These are phyloP conservation scores for Delphinella strobiligena DNA, from an alignment of 2,329 filamentous ascomycete genomes.

Conservation along the genomic window DNA sequence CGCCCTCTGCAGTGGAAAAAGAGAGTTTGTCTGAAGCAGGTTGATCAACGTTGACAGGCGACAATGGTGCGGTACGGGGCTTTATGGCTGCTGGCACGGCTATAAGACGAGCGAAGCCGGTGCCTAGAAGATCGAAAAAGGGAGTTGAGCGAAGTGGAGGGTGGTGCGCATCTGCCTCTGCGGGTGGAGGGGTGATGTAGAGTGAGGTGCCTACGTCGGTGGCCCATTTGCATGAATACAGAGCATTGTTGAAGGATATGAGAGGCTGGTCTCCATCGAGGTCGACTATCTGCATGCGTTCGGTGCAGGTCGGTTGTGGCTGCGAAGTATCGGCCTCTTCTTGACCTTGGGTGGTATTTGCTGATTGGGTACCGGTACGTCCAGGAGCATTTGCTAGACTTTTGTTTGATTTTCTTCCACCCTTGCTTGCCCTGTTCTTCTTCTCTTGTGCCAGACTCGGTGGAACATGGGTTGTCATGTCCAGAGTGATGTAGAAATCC, in stretches of 20 bases:
- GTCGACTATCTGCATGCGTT: slow-evolving; percentile 62
- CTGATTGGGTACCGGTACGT: not conserved
- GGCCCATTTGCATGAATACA: slow-evolving; percentile 73
- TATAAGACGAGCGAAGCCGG: slow-evolving; percentile 56
- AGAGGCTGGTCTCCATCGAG: slow-evolving; percentile 66
- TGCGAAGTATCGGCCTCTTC: slow-evolving; percentile 1
- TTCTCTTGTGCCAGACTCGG: slow-evolving; percentile 13
- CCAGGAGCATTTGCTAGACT: slow-evolving; percentile 3
- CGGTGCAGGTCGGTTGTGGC: slow-evolving; percentile 15
- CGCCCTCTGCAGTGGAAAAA: slow-evolving; percentile 8
- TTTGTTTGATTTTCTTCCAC: slow-evolving; percentile 3
- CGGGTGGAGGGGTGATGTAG: slow-evolving; percentile 32
- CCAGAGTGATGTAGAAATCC: slow-evolving; percentile 49
- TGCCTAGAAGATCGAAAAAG: slow-evolving; percentile 60
- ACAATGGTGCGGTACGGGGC: slow-evolving; percentile 11
- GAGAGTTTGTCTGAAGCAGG: slow-evolving; percentile 8
- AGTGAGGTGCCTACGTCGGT: slow-evolving; percentile 77
- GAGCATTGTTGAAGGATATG: slow-evolving; percentile 63
- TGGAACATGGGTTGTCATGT: slow-evolving; percentile 35
- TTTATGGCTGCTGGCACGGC: slow-evolving; percentile 51
- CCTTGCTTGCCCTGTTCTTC: slow-evolving; percentile 4
- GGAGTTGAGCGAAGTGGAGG: slow-evolving; percentile 41
- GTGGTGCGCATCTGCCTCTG: slow-evolving; percentile 28
- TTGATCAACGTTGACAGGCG: not conserved
- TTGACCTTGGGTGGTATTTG: not conserved